A percentile compares a stretch with the other conserved stretches of the same genome.
These are phyloP conservation scores for Parasarocladium wereldwijsianum DNA, from an alignment of 2,329 filamentous ascomycete genomes.

Conservation along the genomic window DNA sequence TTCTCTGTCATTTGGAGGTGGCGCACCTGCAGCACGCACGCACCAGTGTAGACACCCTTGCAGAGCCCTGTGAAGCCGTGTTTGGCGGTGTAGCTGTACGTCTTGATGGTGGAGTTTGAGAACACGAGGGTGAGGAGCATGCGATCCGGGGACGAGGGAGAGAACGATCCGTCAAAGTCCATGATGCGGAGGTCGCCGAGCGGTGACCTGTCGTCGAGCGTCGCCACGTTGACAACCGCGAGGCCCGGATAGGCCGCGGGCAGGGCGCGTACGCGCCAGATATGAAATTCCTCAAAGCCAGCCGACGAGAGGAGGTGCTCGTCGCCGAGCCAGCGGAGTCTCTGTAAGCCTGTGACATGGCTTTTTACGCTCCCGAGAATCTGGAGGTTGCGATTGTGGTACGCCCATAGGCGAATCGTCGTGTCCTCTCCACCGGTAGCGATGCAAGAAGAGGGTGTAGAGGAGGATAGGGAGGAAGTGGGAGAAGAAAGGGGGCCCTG, in stretches of 20 bases:
- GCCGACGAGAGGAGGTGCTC: constrained; percentile 70
- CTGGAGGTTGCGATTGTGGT: constrained; percentile 6
- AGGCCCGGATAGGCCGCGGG: constrained; percentile 29
- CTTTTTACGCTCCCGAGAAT: constrained; percentile 55
- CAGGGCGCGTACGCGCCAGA: constrained; percentile 55
- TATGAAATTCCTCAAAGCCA: constrained; percentile 77
- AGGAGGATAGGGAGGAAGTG: too few species aligned
- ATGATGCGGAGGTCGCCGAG: constrained; percentile 65
- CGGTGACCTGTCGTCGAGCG: constrained; percentile 33
- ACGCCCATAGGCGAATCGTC: constrained; percentile 54
- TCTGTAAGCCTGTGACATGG: constrained; percentile 75
- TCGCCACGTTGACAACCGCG: constrained; percentile 41
- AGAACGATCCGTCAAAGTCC: constrained; percentile 60
- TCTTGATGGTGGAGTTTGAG: constrained; percentile 69
- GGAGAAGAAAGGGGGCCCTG: too few species aligned
- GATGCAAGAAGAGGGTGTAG: constrained; percentile 31
- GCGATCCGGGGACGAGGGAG: too few species aligned
- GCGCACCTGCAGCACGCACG: constrained; percentile 57
- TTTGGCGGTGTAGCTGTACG: constrained; percentile 31
- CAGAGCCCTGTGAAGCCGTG: constrained; percentile 34
- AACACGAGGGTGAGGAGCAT: constrained; percentile 59
- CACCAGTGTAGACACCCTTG: constrained; percentile 48
- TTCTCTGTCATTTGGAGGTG: constrained; percentile 20
- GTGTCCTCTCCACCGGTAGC: constrained; percentile 63
- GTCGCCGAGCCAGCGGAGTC: constrained; percentile 57